phyloP scores from a whole-genome alignment of 495 filamentous ascomycete species.

The Penicilliopsis zonata region DNA sequence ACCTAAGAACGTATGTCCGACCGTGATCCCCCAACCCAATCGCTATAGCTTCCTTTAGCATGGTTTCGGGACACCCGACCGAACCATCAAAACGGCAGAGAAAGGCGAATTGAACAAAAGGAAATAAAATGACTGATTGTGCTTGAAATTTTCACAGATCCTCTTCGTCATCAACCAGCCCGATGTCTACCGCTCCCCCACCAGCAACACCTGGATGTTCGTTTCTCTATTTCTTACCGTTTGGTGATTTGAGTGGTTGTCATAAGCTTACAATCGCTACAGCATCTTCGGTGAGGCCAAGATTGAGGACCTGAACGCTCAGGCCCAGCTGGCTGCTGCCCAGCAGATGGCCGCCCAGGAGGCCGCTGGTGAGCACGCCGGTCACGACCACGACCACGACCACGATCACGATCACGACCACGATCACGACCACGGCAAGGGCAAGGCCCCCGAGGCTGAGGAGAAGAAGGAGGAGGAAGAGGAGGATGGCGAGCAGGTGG shows the following conservation, averaged over 20 bases:
- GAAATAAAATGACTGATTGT: constrained; percentile 1
- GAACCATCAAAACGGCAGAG: no score
- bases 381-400: constrained; percentile 63
- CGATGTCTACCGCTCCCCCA: constrained; percentile 96
- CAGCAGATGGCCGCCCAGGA: constrained; percentile 69
- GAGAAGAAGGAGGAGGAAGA: constrained; percentile 81
- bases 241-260: no score
- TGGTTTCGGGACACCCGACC: no score
- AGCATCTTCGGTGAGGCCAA: constrained; percentile 99
- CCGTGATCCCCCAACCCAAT: no score
- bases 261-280: constrained; percentile 9
- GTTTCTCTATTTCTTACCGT: no score
- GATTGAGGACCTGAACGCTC: constrained; percentile 98
- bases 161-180: constrained; percentile 99
- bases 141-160: constrained; percentile 44
- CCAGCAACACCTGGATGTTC: constrained; percentile 99
- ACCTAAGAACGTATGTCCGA: constrained; percentile 80
- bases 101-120: no score
- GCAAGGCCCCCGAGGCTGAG: constrained; percentile 61
- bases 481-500: constrained; percentile 91
- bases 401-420: constrained; percentile 50
- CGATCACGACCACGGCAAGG: constrained; percentile 65
- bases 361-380: constrained; percentile 68
- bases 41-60: no score
- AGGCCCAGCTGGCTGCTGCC: constrained; percentile 85